phyloP scores from a whole-genome alignment of 2,329 filamentous ascomycete genomes.

The Lasiodiplodia hormozganensis region DNA sequence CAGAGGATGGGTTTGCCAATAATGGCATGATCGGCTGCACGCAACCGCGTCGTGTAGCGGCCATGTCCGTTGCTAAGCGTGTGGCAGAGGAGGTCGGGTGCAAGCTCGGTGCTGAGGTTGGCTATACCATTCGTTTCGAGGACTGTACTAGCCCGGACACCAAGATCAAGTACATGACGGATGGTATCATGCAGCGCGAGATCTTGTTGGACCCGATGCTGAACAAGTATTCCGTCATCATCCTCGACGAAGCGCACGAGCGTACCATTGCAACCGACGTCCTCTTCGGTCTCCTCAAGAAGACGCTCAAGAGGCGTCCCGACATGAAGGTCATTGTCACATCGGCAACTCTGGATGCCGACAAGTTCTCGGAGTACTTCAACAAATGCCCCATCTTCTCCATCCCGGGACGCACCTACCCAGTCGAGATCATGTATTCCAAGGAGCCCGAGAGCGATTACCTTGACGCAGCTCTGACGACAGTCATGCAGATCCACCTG shows the following conservation, averaged over 20 bases:
- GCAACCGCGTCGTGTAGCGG: slow-evolving; percentile 94
- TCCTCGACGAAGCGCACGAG: slow-evolving; percentile 98
- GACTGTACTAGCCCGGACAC: slow-evolving; percentile 90
- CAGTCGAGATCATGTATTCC: slow-evolving; percentile 95
- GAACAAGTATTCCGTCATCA: slow-evolving; percentile 93
- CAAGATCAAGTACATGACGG: slow-evolving; percentile 99
- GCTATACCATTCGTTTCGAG: slow-evolving; percentile 99
- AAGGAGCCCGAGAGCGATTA: slow-evolving; percentile 96
- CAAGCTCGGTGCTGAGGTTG: slow-evolving; percentile 88
- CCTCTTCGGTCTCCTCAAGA: slow-evolving; percentile 94
- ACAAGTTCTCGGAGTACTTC: slow-evolving; percentile 97
- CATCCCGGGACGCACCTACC: slow-evolving; percentile 92
- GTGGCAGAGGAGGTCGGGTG: slow-evolving; percentile 98
- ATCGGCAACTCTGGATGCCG: slow-evolving; percentile 95
- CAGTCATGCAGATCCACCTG: slow-evolving; percentile 97
- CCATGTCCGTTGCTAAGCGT: slow-evolving; percentile 98
- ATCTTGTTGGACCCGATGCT: slow-evolving; percentile 96
- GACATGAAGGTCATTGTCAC: slow-evolving; percentile 99
- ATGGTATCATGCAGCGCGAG: slow-evolving; percentile 96
- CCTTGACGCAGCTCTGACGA: slow-evolving; percentile 89
- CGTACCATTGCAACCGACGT: slow-evolving; percentile 97
- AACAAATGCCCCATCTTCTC: slow-evolving; percentile 96
- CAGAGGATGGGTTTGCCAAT: slow-evolving; percentile 88
- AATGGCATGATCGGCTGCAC: slow-evolving; percentile 93
- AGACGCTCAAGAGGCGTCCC: slow-evolving; percentile 78